Evolutionary conservation across 2,329 filamentous ascomycete species (phyloP).

Genomic region (Epicoccum nigrum): DNA sequence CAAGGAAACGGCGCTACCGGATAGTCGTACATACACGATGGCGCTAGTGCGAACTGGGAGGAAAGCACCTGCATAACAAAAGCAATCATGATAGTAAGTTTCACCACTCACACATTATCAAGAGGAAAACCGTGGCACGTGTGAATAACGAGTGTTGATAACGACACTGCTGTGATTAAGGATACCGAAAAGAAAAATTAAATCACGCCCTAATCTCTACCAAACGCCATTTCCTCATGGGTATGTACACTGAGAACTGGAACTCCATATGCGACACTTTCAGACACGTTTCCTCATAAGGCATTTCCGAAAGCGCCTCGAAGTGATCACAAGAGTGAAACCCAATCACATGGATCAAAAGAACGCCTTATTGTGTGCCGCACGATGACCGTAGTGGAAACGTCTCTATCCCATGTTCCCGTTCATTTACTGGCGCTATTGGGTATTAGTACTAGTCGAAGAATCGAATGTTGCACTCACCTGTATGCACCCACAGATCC

Average conservation of each 20-base stretch:
- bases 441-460: conserved; percentile 6
- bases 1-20: conserved; percentile 2
- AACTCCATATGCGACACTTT: background rate
- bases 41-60: background rate
- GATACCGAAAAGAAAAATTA: conserved; percentile 2
- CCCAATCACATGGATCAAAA: conserved; percentile 6
- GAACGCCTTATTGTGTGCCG: conserved; percentile 6
- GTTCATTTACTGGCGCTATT: conserved; percentile 6
- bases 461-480: conserved; percentile 6
- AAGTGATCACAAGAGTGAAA: background rate
- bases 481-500: conserved; percentile 15
- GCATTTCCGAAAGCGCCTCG: conserved; percentile 1
- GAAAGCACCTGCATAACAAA: conserved; percentile 12
- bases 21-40: conserved; percentile 4
- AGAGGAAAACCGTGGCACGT: background rate
- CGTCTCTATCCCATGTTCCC: background rate
- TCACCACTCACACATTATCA: background rate
- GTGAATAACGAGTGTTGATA: background rate
- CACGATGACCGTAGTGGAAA: conserved; percentile 1
- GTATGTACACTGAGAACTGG: conserved; percentile 7
- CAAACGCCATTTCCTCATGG: background rate
- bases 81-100: conserved; percentile 3
- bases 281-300: conserved; percentile 20
- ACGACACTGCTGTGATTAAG: background rate
- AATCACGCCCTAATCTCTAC: background rate